Percentiles rank a stretch among this genome's conserved stretches.
Conservation (phyloP, 164 flowering plant species). For the Tinospora cordifolia region DNA sequence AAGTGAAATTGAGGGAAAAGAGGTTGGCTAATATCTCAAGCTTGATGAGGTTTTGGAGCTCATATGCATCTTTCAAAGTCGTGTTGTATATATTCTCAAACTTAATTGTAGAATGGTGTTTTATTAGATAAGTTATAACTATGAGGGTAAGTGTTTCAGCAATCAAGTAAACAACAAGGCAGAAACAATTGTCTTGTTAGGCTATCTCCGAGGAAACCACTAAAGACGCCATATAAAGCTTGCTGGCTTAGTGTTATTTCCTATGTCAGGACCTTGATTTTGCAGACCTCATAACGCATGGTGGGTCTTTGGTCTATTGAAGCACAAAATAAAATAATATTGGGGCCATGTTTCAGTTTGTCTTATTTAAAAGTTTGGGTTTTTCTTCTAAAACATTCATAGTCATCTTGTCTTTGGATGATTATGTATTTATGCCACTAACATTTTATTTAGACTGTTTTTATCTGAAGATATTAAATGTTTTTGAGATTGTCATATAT, state of each 20-base stretch:
- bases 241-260: not conserved
- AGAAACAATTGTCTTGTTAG: not conserved
- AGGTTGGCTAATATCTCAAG: not conserved
- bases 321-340: not conserved
- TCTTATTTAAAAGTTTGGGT: not conserved
- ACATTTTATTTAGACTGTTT: not conserved
- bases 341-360: not conserved
- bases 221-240: not conserved
- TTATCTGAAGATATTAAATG: not conserved
- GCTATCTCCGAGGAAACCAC: not conserved
- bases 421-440: not conserved
- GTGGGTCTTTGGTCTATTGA: not conserved
- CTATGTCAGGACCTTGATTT: not conserved
- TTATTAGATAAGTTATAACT: not conserved
- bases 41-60: not conserved
- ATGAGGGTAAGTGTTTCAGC: not conserved
- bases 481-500: not conserved
- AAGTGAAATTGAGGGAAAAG: not conserved
- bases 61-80: no score
- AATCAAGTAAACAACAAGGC: not conserved
- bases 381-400: not conserved
- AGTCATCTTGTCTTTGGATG: not conserved
- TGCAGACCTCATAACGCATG: not conserved
- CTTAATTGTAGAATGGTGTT: not conserved
- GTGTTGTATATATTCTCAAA: no score